These are phyloP conservation scores for Penicillium verhagenii DNA, from an alignment of 495 filamentous ascomycete species.

Conservation along the genomic window DNA sequence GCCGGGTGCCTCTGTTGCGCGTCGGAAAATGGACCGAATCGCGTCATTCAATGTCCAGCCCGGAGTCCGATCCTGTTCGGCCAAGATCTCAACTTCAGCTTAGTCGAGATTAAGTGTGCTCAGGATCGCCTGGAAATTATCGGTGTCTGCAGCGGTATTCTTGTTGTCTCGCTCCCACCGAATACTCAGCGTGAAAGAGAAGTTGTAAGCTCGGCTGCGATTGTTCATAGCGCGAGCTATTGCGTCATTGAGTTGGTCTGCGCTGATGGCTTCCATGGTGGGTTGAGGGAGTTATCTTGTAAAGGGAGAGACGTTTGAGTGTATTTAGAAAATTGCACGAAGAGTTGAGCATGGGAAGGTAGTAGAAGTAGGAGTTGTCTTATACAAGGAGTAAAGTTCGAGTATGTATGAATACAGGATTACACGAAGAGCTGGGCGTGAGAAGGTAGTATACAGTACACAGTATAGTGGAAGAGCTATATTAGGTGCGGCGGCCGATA, in stretches of 20 bases:
- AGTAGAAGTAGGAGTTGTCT: constrained; percentile 1
- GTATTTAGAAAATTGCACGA: constrained; percentile 3
- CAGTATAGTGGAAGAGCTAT: not conserved
- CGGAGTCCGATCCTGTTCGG: constrained; percentile 6
- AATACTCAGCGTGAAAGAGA: constrained; percentile 8
- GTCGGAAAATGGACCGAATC: constrained; percentile 4
- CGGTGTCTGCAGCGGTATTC: constrained; percentile 7
- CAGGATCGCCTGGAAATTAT: constrained; percentile 12
- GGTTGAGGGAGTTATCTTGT: constrained; percentile 2
- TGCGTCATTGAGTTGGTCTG: not conserved
- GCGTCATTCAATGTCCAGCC: constrained; percentile 9
- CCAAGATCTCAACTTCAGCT: constrained; percentile 8
- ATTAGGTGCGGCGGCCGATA: no score
- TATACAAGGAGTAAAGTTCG: not conserved
- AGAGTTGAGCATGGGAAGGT: not conserved
- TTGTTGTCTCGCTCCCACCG: constrained; percentile 11
- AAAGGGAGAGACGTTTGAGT: constrained; percentile 1
- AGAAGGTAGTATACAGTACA: not conserved
- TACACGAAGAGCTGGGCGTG: constrained; percentile 3
- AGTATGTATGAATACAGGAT: not conserved
- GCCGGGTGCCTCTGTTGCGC: constrained; percentile 3
- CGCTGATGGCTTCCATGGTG: constrained; percentile 3
- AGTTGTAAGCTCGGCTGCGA: constrained; percentile 7
- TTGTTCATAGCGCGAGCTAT: constrained; percentile 8
- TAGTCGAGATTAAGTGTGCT: constrained; percentile 10